phyloP scores from a whole-genome alignment of 163 green algal species.

The Scenedesmus sp. region DNA sequence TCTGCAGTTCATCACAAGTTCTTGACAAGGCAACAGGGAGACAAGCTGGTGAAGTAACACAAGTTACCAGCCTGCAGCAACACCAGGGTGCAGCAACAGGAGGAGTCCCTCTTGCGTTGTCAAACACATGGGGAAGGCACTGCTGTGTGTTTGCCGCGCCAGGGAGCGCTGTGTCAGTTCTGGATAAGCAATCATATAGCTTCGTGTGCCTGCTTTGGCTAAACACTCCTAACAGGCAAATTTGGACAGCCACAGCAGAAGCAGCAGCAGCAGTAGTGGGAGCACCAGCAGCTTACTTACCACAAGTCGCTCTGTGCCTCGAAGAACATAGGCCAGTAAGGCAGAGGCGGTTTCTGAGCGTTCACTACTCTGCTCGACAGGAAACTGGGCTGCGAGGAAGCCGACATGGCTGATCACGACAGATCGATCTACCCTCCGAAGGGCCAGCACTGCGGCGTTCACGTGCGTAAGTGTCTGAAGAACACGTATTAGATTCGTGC shows the following conservation, averaged over 20 bases:
- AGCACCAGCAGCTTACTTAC: slow-evolving; percentile 15
- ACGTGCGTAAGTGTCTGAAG: neutral
- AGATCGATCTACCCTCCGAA: neutral
- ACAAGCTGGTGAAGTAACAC: no score
- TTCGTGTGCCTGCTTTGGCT: no score
- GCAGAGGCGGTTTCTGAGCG: neutral
- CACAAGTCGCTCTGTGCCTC: slow-evolving; percentile 21
- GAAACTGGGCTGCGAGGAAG: neutral
- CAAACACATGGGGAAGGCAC: no score
- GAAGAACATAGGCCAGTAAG: slow-evolving; percentile 18
- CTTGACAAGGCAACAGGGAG: no score
- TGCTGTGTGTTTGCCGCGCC: no score
- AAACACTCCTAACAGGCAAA: neutral
- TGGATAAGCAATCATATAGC: no score
- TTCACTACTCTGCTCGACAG: neutral
- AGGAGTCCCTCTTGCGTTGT: no score
- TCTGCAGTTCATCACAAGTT: no score
- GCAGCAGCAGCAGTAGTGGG: neutral
- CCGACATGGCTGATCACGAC: neutral
- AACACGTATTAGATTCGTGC: no score
- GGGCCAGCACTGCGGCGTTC: neutral
- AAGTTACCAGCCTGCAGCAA: no score
- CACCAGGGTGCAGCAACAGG: no score
- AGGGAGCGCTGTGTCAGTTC: no score
- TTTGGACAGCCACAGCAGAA: neutral